Percentiles rank a stretch among this genome's conserved stretches.
Evolutionary conservation across 495 filamentous ascomycete genomes (phyloP).

Genomic region (Neurospora hispaniola): DNA sequence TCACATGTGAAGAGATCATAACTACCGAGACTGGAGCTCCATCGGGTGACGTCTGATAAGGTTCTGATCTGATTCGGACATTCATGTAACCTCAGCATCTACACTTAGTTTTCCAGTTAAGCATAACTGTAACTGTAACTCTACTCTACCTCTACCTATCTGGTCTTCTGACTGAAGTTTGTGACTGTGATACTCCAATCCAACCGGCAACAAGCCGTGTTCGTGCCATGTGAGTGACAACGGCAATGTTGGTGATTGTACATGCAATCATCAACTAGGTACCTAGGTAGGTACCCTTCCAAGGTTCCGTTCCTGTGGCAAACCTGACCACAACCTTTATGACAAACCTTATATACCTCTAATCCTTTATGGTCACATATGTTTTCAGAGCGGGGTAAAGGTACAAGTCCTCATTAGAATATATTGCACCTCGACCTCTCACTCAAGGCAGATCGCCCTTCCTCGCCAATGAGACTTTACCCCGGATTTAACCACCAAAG

Average conservation of each 20-base stretch:
- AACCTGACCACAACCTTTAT: not conserved
- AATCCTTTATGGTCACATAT: not conserved
- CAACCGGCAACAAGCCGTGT: not conserved
- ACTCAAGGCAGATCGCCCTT: not conserved
- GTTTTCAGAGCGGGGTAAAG: not conserved
- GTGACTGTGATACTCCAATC: not conserved
- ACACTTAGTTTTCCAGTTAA: not conserved
- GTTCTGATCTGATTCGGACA: not conserved
- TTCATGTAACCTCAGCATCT: not conserved
- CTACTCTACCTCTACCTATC: not conserved
- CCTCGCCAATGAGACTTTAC: not conserved
- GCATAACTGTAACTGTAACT: not conserved
- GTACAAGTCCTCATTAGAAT: not conserved
- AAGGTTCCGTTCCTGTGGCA: too few relatives aligned
- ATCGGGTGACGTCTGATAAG: not conserved
- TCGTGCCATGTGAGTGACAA: not conserved
- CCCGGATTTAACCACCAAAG: constrained; percentile 5
- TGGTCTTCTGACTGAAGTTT: not conserved
- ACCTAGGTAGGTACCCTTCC: too few relatives aligned
- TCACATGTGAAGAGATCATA: not conserved
- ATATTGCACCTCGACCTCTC: not conserved
- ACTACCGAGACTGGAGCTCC: not conserved
- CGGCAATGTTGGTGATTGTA: not conserved
- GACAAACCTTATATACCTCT: not conserved
- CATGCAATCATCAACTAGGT: not conserved